A percentile compares a stretch with the other conserved stretches of the same genome.
Conservation (phyloP, 2,329 filamentous ascomycete genomes). For the Zopfia rhizophila region DNA sequence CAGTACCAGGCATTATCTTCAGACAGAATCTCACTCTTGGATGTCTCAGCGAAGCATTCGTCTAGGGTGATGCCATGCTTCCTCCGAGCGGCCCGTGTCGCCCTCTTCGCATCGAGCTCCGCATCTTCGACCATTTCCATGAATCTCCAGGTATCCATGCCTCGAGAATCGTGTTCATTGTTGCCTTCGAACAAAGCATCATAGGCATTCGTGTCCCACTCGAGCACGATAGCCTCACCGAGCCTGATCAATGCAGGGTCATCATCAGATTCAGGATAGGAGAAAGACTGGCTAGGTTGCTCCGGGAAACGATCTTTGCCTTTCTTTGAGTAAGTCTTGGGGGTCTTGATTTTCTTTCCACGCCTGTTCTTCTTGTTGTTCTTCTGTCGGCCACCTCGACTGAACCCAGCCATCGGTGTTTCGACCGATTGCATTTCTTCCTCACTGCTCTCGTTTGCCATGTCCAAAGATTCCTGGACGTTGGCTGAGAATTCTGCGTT, state of each 20-base stretch:
- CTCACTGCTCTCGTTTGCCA: conserved; percentile 47
- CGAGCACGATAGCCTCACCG: conserved; percentile 85
- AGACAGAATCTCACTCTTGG: conserved; percentile 91
- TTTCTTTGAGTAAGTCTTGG: conserved; percentile 45
- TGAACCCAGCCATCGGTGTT: conserved; percentile 21
- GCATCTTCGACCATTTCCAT: conserved; percentile 64
- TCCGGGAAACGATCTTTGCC: conserved; percentile 35
- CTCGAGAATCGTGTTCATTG: conserved; percentile 64
- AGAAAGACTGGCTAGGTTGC: conserved; percentile 39
- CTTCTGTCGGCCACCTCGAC: conserved; percentile 43
- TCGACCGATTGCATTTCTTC: conserved; percentile 49
- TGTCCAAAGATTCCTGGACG: conserved; percentile 39
- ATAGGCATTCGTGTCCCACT: conserved; percentile 80
- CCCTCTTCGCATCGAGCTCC: conserved; percentile 71
- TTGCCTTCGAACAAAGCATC: conserved; percentile 72
- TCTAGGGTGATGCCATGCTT: conserved; percentile 84
- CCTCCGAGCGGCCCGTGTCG: conserved; percentile 71
- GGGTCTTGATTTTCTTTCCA: conserved; percentile 45
- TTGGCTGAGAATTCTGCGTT: conserved; percentile 38
- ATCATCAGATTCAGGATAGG: conserved; percentile 51
- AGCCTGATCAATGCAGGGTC: conserved; percentile 77
- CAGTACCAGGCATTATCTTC: conserved; percentile 99
- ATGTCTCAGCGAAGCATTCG: conserved; percentile 93
- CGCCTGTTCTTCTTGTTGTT: conserved; percentile 34
- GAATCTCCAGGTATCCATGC: conserved; percentile 69